Percentiles rank a stretch among this genome's conserved stretches.
Conservation (phyloP, 164 flowering plant genomes). For the Sextonia rubra region DNA sequence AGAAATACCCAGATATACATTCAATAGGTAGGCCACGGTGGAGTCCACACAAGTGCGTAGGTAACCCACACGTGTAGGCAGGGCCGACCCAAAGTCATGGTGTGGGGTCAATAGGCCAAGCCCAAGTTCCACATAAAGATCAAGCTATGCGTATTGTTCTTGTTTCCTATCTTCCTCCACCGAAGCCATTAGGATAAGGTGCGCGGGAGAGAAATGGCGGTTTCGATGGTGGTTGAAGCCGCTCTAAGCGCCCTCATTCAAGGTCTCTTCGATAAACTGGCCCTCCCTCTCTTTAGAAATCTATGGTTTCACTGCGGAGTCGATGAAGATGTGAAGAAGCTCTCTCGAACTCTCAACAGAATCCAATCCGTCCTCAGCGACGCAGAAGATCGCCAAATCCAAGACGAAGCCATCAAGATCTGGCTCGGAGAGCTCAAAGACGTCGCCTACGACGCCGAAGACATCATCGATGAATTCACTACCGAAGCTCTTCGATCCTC, state of each 20-base stretch:
- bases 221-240: background rate
- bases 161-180: too few relatives aligned
- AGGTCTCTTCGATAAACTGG: background rate
- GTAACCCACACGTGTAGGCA: too few relatives aligned
- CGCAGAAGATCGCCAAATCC: conserved; percentile 24
- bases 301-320: background rate
- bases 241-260: background rate
- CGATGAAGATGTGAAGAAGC: conserved; percentile 2
- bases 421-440: conserved; percentile 10
- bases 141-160: too few relatives aligned
- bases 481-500: background rate
- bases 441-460: conserved; percentile 11
- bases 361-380: conserved; percentile 12
- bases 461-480: conserved; percentile 5
- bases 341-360: background rate
- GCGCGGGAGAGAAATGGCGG: too few relatives aligned
- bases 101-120: too few relatives aligned
- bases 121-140: too few relatives aligned
- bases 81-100: too few relatives aligned
- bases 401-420: conserved; percentile 9
- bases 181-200: too few relatives aligned
- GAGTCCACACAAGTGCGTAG: too few relatives aligned
- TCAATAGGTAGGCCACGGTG: too few relatives aligned
- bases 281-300: background rate
- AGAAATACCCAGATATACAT: too few relatives aligned